phyloP scores from a whole-genome alignment of 352 stramenopile genomes.

The Pythium volutum region DNA sequence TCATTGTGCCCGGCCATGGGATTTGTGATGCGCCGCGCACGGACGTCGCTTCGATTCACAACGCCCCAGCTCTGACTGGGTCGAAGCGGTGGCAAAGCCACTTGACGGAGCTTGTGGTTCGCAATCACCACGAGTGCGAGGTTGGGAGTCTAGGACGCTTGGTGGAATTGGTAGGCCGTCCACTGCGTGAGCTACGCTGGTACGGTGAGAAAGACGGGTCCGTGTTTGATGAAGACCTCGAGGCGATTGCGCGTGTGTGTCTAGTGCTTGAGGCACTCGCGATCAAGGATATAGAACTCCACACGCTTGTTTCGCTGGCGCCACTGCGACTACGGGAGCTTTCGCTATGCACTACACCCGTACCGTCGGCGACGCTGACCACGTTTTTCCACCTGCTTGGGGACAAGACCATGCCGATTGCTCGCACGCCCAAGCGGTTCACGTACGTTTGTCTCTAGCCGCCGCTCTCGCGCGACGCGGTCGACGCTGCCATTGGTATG shows the following conservation, averaged over 20 bases:
- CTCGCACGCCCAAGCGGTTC: neutral
- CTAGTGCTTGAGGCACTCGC: neutral
- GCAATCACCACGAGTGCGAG: neutral
- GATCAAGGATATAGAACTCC: neutral
- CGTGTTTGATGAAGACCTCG: neutral
- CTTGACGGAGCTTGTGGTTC: conserved; percentile 4
- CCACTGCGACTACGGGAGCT: neutral
- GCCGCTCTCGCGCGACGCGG: neutral
- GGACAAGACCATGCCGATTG: neutral
- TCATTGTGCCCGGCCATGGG: neutral
- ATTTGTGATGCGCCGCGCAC: neutral
- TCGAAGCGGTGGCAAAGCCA: neutral
- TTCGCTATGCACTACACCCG: neutral
- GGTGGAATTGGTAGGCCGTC: neutral
- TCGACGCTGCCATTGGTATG: neutral
- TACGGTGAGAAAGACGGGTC: neutral
- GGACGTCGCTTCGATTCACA: neutral
- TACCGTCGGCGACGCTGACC: neutral
- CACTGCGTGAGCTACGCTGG: neutral
- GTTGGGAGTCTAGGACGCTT: neutral
- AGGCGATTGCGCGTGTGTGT: neutral
- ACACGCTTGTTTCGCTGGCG: neutral
- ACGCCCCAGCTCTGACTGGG: neutral
- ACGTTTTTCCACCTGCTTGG: neutral
- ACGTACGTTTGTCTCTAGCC: neutral